Evolutionary conservation across 2,329 filamentous ascomycete genomes (phyloP), one percentile per base, ranked within the genome.

Genomic region (Xylariaceae sp.): DNA sequence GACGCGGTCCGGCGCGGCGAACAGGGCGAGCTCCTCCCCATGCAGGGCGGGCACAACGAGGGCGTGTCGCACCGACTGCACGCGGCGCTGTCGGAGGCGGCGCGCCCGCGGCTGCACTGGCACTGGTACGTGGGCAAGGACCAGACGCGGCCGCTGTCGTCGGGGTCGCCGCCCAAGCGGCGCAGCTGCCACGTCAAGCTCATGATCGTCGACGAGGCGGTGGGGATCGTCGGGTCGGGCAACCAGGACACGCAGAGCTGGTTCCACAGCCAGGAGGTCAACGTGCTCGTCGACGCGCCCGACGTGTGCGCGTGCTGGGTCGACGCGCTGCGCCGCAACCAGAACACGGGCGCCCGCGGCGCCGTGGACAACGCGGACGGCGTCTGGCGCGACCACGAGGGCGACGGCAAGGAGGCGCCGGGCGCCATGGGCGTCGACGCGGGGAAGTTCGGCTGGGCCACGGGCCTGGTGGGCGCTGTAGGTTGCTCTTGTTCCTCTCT

Each of bases 191-290:
- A 89, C 55, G 70, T 88, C 52, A 90, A 90, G 53, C 64, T 90
- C 3, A 72, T 89, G 64, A 80, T 89, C 26, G 77, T 75, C 1
- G 84, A 90, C 52, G 72, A 71, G 27, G 60, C 61, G 15, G 68
- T 90, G 22, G 83, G 72, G 2, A 77, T 89, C 22, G 72, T 83
- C 55, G 84, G 83, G 3, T 84, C 75, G 43, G 83, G 83, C 0
- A 90, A 89, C 49, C 80, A 88, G 53, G 84, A 90, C 46, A 88
- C 83, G 2, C 84, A 90, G 56, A 77, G 71, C 14, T 89, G 82
- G 77, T 88, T 71, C 44, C 83, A 90, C 50, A 79, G 72, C 35
- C 82, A 88, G 54, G 84, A 90, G 55, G 70, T 83, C 35, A 89
- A 90, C 44, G 57, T 89, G 16, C 75, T 90, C 70, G 59, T 88